Evolutionary conservation across 441 rosid genomes (phyloP), one percentile per base, ranked within the genome.

Genomic region (Manihot esculenta): DNA sequence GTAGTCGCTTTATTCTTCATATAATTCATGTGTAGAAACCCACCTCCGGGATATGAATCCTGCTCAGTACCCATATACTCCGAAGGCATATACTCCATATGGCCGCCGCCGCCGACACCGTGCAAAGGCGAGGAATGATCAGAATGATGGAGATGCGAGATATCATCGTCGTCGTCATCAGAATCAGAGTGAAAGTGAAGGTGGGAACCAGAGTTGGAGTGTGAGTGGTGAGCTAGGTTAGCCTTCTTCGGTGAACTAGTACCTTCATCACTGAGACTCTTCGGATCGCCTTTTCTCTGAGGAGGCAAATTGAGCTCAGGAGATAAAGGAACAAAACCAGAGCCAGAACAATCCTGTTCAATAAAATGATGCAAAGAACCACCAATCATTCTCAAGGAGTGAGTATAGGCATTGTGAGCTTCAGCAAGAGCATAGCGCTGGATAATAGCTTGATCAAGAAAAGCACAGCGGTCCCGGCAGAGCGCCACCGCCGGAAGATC

Each of bases 401-500:
- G 72, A 7, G 86, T 61, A 62, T 95, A 95, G 14, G 86, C 85
- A 35, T 75, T 42, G 77, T 93, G 98, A 18, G 96, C 82, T n/a
- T 89, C 87, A 26, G 98, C 89, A 21, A 95, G 72, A 17, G 81
- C 76, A 70, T 79, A 86, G 14, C 98, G 85, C 56, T 83, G 95
- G 1, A 44, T 81, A 56, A 93, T 86, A 10, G 98, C 99, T 5
- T 86, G 86, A 56, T 88, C 93, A 7, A 95, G 81, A 72, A 71
- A 87, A 55, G 15, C 8, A 69, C 97, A 93, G 4, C 98, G 88
- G 8, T 95, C 85, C 9, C 91, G 87, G 84, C 99, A 95, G 4
- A 95, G 86, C 27, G 85, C 85, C 62, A 95, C 98, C 67, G 97
- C 99, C 58, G 97, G 97, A 6, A 89, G 92, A 83, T 95, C 97